Evolutionary conservation across 2,329 filamentous ascomycete species (phyloP).

Genomic region (Pseudogymnoascus sp.): DNA sequence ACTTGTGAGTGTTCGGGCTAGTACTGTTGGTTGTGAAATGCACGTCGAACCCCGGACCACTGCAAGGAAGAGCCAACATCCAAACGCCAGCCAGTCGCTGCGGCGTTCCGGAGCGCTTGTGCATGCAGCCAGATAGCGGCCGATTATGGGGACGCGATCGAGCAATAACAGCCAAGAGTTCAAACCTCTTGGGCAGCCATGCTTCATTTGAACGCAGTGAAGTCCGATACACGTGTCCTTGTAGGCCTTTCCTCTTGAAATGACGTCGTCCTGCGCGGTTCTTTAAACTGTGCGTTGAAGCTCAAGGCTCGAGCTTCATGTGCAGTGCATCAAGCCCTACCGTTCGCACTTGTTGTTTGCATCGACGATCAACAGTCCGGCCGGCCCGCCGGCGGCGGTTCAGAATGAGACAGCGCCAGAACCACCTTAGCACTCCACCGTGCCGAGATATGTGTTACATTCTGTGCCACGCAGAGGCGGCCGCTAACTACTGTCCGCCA

Average conservation of each 20-base stretch:
- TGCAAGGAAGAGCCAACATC: constrained; percentile 4
- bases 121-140: constrained; percentile 8
- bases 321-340: constrained; percentile 8
- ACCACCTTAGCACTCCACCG: not conserved
- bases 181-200: constrained; percentile 7
- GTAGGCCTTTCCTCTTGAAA: not conserved
- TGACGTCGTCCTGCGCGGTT: not conserved
- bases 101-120: not conserved
- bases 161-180: not conserved
- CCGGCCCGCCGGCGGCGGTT: not conserved
- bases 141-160: not conserved
- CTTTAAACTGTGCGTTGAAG: constrained; percentile 9
- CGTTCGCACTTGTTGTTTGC: constrained; percentile 5
- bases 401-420: constrained; percentile 4
- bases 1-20: not conserved
- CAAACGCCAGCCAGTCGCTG: constrained; percentile 4
- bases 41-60: not conserved
- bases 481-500: constrained; percentile 2
- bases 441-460: constrained; percentile 9
- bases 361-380: constrained; percentile 5
- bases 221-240: constrained; percentile 7
- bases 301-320: constrained; percentile 4
- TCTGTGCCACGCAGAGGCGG: constrained; percentile 2
- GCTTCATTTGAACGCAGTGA: not conserved
- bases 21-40: constrained; percentile 9